Base-by-base conservation (phyloP, 192 early-diverging fungal species). In the Dissophora globulifera region DNA sequence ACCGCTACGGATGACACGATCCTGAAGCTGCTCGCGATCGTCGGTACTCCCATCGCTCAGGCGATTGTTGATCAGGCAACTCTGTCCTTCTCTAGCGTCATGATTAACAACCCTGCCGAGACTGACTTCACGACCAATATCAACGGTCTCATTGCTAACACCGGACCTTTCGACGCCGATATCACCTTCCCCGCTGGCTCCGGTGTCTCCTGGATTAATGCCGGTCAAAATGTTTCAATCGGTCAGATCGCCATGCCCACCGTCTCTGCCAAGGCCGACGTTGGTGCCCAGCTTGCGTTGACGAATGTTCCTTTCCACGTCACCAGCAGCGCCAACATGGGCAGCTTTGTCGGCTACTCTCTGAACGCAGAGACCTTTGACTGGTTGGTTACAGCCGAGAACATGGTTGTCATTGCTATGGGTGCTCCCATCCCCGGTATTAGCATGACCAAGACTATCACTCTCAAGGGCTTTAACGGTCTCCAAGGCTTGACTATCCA, bases 31-130 rank as follows among this genome's bases (percentile, higher is more conserved):
- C 79, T 86, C 25, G 82, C 85, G 33, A 61, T 84, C 31, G 80
- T 88, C 46, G 85, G 81, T 42, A 80, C 78, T 31, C 87, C 87
- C 20, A 82, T 88, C 68, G 87, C 85, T 17, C 82, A 83, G 67
- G 45, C 67, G 3, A 82, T 88, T 68, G 84, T 88, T 50, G 62
- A 71, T 58, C 50, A 50, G 7, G 66, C 79, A 11, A 62, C 35
- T 4, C 25, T 80, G 31, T 55, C 15, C 30, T 68, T 82, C 31
- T 32, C 29, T 3, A 65, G 49, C 20, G 57, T 74, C 29, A 57
- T 66, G 60, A 82, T 82, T 54, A 58, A 69, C 69, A 66, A 70
- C 33, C 67, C 74, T 20, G 67, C 54, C 22, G 72, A 74, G 41
- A 69, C 62, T 20, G 60, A 58, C 43, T 82, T 82, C 31, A 69